Percentiles rank a stretch among this genome's conserved stretches.
Evolutionary conservation across 345 rosid genomes (phyloP).

Genomic region (Salix udensis): DNA sequence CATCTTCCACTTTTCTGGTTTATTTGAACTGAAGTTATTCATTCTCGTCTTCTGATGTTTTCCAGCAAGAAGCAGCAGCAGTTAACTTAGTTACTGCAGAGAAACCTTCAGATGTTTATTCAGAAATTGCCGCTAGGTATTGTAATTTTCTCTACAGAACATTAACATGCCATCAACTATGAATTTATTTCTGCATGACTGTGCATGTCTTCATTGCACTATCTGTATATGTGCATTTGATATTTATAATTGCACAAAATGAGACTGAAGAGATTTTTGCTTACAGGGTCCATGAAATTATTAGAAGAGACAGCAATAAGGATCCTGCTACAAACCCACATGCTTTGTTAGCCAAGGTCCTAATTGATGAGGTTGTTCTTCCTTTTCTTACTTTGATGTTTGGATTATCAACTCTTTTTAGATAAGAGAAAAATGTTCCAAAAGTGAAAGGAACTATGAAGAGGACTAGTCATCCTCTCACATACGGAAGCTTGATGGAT

Average conservation of each 20-base stretch:
- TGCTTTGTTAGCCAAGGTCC: slow-evolving; percentile 72
- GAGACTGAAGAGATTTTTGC: slow-evolving; percentile 13
- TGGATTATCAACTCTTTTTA: background rate
- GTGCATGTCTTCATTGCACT: background rate
- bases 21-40: slow-evolving; percentile 12
- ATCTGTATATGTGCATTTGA: background rate
- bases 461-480: background rate
- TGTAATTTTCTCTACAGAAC: slow-evolving; percentile 3
- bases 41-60: slow-evolving; percentile 23
- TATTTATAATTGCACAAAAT: background rate
- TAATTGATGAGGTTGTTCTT: slow-evolving; percentile 67
- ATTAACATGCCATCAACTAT: background rate
- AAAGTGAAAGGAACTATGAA: too few species aligned
- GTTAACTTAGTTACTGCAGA: slow-evolving; percentile 83
- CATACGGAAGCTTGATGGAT: background rate
- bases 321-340: slow-evolving; percentile 67
- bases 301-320: slow-evolving; percentile 72
- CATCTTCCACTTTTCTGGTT: background rate
- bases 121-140: slow-evolving; percentile 92
- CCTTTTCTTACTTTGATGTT: slow-evolving; percentile 8
- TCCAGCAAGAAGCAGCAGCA: slow-evolving; percentile 90
- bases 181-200: background rate
- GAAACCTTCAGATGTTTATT: slow-evolving; percentile 91
- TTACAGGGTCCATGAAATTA: slow-evolving; percentile 81
- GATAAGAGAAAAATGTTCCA: background rate